Evolutionary conservation across 768 basidiomycete genomes (phyloP).

Genomic region (Podaxis mareebaensis): DNA sequence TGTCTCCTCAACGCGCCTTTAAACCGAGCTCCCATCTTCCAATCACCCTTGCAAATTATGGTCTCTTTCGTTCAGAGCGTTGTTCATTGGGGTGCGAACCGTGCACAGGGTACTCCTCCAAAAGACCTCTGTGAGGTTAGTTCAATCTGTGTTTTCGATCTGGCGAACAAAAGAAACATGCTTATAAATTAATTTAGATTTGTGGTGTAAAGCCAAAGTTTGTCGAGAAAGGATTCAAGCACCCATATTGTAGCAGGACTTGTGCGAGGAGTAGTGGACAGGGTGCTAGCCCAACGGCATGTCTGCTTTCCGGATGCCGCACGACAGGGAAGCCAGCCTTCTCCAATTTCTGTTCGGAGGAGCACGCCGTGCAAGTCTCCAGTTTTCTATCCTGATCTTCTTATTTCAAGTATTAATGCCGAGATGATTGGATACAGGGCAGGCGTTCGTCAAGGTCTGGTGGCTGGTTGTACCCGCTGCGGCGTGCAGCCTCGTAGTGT

Average conservation of each 20-base stretch:
- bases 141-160: background rate
- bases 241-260: conserved; percentile 61
- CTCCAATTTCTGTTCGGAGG: conserved; percentile 58
- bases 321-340: conserved; percentile 50
- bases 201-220: conserved; percentile 64
- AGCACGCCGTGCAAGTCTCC: conserved; percentile 52
- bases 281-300: conserved; percentile 39
- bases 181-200: conserved; percentile 35
- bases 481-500: conserved; percentile 44
- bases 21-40: conserved; percentile 23
- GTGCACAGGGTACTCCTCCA: conserved; percentile 30
- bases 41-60: conserved; percentile 29
- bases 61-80: conserved; percentile 42
- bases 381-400: conserved; percentile 3
- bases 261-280: conserved; percentile 51
- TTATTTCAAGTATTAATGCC: conserved; percentile 8
- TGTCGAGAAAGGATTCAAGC: conserved; percentile 57
- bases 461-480: conserved; percentile 52
- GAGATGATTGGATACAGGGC: conserved; percentile 36
- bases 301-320: conserved; percentile 52
- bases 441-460: conserved; percentile 50
- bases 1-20: conserved; percentile 19
- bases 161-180: background rate
- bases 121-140: conserved; percentile 50
- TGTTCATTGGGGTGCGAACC: conserved; percentile 36